Conservation (phyloP, 75 land plant genomes). For the Cunninghamia lanceolata region DNA sequence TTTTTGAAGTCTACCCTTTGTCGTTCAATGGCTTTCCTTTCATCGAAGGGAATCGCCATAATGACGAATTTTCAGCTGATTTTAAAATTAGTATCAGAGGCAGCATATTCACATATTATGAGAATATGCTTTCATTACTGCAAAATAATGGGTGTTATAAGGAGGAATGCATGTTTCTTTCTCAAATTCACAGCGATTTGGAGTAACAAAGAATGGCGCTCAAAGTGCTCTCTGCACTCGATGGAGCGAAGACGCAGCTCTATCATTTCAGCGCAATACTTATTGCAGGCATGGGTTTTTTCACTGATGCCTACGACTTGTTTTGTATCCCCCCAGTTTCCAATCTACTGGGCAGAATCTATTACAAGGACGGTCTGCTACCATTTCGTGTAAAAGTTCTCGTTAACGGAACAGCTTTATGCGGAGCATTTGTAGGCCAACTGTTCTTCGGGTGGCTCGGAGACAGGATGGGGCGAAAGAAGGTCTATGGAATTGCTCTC, state of each 20-base stretch:
- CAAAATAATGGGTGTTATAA: no score
- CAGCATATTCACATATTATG: no score
- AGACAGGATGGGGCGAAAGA: slow-evolving; percentile 19
- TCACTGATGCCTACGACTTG: slow-evolving; percentile 35
- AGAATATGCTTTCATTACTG: no score
- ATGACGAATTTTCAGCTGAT: no score
- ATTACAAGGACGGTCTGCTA: slow-evolving; percentile 11
- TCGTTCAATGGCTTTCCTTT: no score
- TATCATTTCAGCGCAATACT: slow-evolving; percentile 30
- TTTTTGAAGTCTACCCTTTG: no score
- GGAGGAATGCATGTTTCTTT: no score
- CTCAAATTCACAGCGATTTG: not conserved
- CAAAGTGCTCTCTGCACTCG: not conserved
- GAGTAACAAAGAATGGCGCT: not conserved
- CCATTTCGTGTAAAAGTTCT: not conserved
- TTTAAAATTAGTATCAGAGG: no score
- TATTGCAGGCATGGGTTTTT: slow-evolving; percentile 39
- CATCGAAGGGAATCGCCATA: no score
- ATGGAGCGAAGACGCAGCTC: not conserved
- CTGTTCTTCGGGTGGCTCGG: slow-evolving; percentile 20
- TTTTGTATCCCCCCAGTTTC: slow-evolving; percentile 30
- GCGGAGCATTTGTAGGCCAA: slow-evolving; percentile 21
- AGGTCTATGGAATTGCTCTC: slow-evolving; percentile 17
- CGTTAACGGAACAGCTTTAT: slow-evolving; percentile 23
- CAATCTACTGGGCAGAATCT: slow-evolving; percentile 23